Evolutionary conservation across 768 basidiomycete genomes (phyloP).

Genomic region (Sporobolomyces roseus): DNA sequence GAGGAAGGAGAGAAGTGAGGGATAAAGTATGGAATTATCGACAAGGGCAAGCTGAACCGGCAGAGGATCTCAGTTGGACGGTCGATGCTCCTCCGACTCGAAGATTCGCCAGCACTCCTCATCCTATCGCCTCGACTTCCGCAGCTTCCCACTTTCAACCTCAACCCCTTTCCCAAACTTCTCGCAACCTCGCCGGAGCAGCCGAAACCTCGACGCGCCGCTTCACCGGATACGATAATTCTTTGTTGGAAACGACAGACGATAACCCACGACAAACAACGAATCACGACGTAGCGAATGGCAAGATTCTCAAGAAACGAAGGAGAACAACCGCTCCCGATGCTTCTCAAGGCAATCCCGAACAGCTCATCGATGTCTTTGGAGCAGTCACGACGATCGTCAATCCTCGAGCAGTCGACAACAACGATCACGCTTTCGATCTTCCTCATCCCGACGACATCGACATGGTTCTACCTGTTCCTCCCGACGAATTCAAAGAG

Average conservation of each 20-base stretch:
- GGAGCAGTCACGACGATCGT: background rate
- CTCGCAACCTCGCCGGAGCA: background rate
- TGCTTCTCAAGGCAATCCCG: background rate
- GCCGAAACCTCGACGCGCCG: no score
- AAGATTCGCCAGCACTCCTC: background rate
- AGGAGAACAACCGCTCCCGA: background rate
- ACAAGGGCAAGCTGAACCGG: background rate
- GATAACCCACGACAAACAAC: background rate
- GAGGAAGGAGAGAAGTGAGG: constrained; percentile 6
- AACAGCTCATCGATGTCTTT: background rate
- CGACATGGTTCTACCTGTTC: background rate
- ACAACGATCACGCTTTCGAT: background rate
- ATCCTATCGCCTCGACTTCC: background rate
- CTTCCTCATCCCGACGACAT: background rate
- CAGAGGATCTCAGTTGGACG: background rate
- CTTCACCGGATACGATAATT: constrained; percentile 21
- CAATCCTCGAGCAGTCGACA: background rate
- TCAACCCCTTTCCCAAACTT: background rate
- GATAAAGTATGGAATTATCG: constrained; percentile 11
- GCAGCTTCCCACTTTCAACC: background rate
- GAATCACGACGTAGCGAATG: constrained; percentile 10
- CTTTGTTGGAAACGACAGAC: background rate
- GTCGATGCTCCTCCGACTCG: background rate
- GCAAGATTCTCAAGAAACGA: constrained; percentile 32
- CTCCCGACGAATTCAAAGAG: background rate